Base-by-base conservation (phyloP, 441 rosid species). In the Isatis lusitanica region DNA sequence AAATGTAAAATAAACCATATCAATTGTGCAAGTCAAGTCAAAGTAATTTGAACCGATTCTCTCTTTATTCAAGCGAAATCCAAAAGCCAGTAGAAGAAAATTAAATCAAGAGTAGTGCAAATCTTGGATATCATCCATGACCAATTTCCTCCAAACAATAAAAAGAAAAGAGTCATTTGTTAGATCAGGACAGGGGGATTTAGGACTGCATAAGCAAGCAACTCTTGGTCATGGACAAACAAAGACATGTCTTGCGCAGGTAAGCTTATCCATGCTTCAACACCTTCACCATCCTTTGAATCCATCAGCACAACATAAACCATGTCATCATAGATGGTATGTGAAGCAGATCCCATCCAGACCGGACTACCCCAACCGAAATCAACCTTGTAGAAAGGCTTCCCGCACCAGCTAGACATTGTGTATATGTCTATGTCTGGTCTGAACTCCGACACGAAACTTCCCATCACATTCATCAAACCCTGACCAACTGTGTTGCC, bases 321-420 rank as follows among this genome's bases (percentile, higher is more conserved):
- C 7, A 16, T 3, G 5, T 30, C 35, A 3, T 60, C 65, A 33
- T 55, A 55, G 35, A 3, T 1, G 8, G 16, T 63, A 39, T 26
- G 48, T 9, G 30, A 28, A 1, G 44, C 3, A 1, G 43, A 13
- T 40, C 57, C 77, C 1, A 57, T 36, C 77, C 72, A 73, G 7
- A 55, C 71, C 4, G 77, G 77, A 64, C 8, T 35, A 24, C 78
- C 78, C 62, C 73, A 74, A 9, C 78, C 63, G 6, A 74, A 74
- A 5, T 74, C 78, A 21, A 61, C 62, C 28, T 66, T 62, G 63
- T 74, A 74, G 46, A 57, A 67, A 36, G 62, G 68, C 61, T 59
- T 61, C 24, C n/a, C 7, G 44, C 74, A 70, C 74, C 74, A 70
- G 31, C 74, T 68, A 39, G 73, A 9, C 52, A 67, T 67, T 10